Base-by-base conservation (phyloP, 441 rosid genomes). In the Populus hybrid region DNA sequence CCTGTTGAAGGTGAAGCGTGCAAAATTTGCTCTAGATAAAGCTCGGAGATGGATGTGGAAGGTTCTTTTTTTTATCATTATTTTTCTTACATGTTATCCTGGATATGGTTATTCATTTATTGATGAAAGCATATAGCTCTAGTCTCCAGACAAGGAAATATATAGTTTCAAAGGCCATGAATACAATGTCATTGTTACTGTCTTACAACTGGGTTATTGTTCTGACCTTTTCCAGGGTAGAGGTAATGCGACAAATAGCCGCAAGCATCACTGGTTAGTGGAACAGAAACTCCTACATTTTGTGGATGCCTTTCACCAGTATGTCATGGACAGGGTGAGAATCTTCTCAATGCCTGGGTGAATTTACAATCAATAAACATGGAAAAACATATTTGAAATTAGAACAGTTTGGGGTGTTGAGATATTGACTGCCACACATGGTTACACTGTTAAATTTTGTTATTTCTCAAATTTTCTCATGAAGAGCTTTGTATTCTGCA, bases 21-120 rank as follows among this genome's bases (percentile, higher is more conserved):
- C 98, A 71, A 95, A 94, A 85, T 95, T 83, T 87, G 98, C 83
- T 65, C 97, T 95, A 63, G 98, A 91, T 86, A 92, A 95, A 87
- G 97, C 95, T 80, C 91, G 97, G 78, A 90, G 91, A 80, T 92
- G 95, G 97, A 94, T 95, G 94, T 94, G 99, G 98, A 95, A 95
- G 99, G 99, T 95, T 78, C 42, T 77, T 18, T 20, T 20, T 26
- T 72, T 46, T 70, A 84, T 40, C 73, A 24, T 38, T 50, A 66
- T 71, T 76, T 64, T 69, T 74, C 8, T 67, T 69, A 9, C 46
- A 34, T 78, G 26, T 30, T 46, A 26, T 53, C n/a, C 12, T 16
- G 1, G 8, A 46, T 42, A 46, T 38, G 59, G 42, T n/a, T 75
- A 36, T 57, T 57, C 67, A 32, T 34, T 67, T 23, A 69, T 46